Base-by-base conservation (phyloP, 2,329 filamentous ascomycete species). In the Alternaria conjuncta region DNA sequence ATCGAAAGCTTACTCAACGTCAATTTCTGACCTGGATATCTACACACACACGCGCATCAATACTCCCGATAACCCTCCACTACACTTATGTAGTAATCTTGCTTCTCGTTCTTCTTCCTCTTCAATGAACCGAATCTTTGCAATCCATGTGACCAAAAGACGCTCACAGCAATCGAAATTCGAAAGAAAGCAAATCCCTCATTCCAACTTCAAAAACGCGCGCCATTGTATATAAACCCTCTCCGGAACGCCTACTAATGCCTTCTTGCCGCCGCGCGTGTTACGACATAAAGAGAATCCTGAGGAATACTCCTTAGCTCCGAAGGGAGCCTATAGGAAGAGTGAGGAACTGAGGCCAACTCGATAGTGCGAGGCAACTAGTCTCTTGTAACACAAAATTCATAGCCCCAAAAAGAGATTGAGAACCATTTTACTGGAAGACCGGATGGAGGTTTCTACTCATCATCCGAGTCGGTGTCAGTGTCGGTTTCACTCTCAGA, bases 401-500 rank as follows among this genome's bases (percentile, higher is more conserved):
- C 30, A 9, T 53, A 20, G 32, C 49, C 30, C 23, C 49, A 23
- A 4, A n/a, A 53, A 23, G 49, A 53, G 30, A 23, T 18, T 13
- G 20, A 25, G 9, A 41, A 41, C 36, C 21, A 12, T 36, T 44
- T 30, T 18, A 25, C 21, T 32, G 32, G 18, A 9, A 58, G 32
- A 44, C 13, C 47, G 41, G 6, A 25, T 7, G 26, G 18, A 56
- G 26, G 13, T 11, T 5, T 55, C 63, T 79, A 81, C 68, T 82
- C 79, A 18, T 79, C 79, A 58, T 81, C 80, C 21, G 78, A 76
- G 57, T 81, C 79, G n/a, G 80, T 82, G 28, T 82, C 80, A 1
- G 80, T 82, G 60, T 82, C 79, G 20, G 80, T 82, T 73, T 87
- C 86, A 69, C 86, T 88, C 64, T 84, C 85, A 13, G 76, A 77